Conservation (phyloP, 768 basidiomycete genomes). For the Symmetrospora coprosmae region DNA sequence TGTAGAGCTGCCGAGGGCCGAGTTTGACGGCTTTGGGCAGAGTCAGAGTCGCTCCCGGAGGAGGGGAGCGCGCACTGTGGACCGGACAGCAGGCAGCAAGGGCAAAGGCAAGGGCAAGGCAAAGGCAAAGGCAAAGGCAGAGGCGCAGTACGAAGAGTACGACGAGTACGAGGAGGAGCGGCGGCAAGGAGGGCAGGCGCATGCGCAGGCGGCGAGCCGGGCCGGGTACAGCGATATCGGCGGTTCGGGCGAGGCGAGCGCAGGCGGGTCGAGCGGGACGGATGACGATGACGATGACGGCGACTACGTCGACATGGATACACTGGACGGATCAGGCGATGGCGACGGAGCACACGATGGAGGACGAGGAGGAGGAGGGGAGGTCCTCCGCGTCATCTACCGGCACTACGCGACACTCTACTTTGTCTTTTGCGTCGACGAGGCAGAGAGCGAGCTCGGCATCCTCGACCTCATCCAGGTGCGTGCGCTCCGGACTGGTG, state of each 20-base stretch:
- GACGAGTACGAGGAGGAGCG: too few species aligned
- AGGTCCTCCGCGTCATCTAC: constrained; percentile 68
- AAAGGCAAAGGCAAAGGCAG: too few species aligned
- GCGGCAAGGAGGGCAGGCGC: too few species aligned
- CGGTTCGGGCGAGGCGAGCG: too few species aligned
- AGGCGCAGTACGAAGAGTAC: too few species aligned
- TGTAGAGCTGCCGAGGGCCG: constrained; percentile 51
- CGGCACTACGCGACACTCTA: constrained; percentile 89
- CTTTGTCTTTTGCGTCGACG: constrained; percentile 94
- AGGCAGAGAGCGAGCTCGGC: constrained; percentile 89
- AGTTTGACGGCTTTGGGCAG: too few species aligned
- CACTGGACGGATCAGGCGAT: constrained; percentile 37
- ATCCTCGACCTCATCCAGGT: constrained; percentile 94
- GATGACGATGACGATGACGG: constrained; percentile 39
- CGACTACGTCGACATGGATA: constrained; percentile 39
- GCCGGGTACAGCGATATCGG: too few species aligned
- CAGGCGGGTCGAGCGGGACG: constrained; percentile 52
- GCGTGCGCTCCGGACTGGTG: constrained; percentile 30
- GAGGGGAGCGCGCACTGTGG: constrained; percentile 17
- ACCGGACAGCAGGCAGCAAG: neutral
- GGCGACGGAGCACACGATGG: neutral
- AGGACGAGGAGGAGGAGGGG: constrained; percentile 29
- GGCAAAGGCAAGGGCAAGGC: constrained; percentile 5
- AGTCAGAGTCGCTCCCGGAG: too few species aligned
- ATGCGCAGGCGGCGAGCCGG: too few species aligned